Evolutionary conservation across 2,329 filamentous ascomycete species (phyloP), one percentile per base, ranked within the genome.

Genomic region (Knoxdaviesia capensis): DNA sequence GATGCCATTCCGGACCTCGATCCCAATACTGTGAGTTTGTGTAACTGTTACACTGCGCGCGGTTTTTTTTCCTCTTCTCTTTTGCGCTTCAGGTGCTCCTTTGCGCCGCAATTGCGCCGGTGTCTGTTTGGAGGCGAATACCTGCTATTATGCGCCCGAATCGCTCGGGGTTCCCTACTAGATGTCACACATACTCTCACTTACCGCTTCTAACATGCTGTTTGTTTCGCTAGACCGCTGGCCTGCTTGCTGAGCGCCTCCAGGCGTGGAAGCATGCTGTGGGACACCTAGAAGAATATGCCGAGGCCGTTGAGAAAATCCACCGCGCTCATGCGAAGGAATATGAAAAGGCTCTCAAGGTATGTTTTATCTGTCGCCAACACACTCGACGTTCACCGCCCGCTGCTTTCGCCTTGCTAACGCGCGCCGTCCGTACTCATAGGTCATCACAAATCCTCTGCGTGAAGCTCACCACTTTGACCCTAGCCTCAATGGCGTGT

Each of bases 251-350:
- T 43, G 85, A 96, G 65, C 77, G 90, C 49, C 69, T 98, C 46
- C 80, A 83, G 53, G 90, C 90, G 39, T 98, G 86, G 86, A 96
- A 94, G 59, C 88, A 96, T 58, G 84, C 87, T 46, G 83, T 86
- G 47, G 83, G 69, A 44, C 88, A 94, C 55, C 69, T 98, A 39
- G 86, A 96, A 60, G 85, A 93, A 41, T 98, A 94, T 58, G 69
- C 96, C 53, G 66, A 65, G 31, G 77, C 81, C 6, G 83, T 86
- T 4, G 86, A 94, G 59, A 94, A 88, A 68, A 68, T 84, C 45
- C 80, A 94, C 55, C 80, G 77, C 55, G 70, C 74, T 7, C 80
- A 94, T 51, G 77, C 84, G 43, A 96, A 94, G 65, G 88, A 96
- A 59, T 94, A 94, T 54, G 87, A 96, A 64, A 88, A 83, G 61